Conservation (phyloP, 2,329 filamentous ascomycete genomes). For the Ceratocystis lukuohia region DNA sequence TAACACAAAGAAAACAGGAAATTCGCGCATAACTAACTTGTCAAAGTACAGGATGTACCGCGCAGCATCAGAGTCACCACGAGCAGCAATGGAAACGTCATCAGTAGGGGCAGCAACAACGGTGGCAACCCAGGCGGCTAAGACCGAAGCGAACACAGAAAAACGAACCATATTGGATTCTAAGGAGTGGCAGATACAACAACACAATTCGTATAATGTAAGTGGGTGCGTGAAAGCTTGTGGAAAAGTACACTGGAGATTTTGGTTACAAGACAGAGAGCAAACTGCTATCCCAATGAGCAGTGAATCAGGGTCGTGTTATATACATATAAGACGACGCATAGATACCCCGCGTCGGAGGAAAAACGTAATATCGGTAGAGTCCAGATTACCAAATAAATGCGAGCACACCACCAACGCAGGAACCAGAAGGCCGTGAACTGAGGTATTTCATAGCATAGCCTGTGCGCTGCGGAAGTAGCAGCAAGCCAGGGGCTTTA, state of each 20-base stretch:
- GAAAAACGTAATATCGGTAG: too few relatives aligned
- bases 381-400: too few relatives aligned
- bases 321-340: neutral
- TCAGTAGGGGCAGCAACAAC: neutral
- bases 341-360: too few relatives aligned
- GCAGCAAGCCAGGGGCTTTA: too few relatives aligned
- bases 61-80: neutral
- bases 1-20: neutral
- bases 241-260: neutral
- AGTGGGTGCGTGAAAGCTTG: neutral
- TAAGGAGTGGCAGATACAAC: neutral
- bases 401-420: too few relatives aligned
- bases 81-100: neutral
- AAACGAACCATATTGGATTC: neutral
- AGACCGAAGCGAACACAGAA: neutral
- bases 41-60: conserved; percentile 7
- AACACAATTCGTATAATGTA: neutral
- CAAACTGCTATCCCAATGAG: neutral
- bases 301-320: neutral
- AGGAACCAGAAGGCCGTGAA: too few relatives aligned
- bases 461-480: too few relatives aligned
- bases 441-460: too few relatives aligned
- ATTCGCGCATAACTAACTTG: neutral
- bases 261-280: neutral
- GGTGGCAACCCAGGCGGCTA: neutral